phyloP scores from a whole-genome alignment of 331 rosid species.

The Malus hybrid region DNA sequence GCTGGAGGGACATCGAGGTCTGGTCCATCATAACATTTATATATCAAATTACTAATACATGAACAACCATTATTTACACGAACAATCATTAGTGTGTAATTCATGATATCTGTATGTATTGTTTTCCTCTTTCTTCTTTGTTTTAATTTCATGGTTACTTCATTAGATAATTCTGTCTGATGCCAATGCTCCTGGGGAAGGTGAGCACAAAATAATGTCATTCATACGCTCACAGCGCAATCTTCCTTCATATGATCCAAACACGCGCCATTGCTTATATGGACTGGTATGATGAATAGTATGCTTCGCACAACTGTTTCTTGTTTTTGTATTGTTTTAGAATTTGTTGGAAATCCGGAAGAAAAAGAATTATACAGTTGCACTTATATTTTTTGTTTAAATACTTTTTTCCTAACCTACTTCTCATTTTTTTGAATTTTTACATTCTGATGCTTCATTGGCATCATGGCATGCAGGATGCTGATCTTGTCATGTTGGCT shows the following conservation, averaged over 20 bases:
- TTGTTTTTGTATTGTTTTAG: background rate
- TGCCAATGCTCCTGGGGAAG: slow-evolving; percentile 68
- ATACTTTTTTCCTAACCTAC: background rate
- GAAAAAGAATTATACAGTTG: background rate
- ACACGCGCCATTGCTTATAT: slow-evolving; percentile 43
- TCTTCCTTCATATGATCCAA: slow-evolving; percentile 33
- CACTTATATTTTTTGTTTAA: background rate
- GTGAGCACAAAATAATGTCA: slow-evolving; percentile 53
- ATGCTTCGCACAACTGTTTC: background rate
- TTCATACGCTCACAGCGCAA: slow-evolving; percentile 37
- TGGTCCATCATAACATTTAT: background rate
- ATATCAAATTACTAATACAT: background rate
- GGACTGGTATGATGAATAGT: slow-evolving; percentile 33
- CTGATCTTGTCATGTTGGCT: slow-evolving; percentile 54
- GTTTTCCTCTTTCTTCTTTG: background rate
- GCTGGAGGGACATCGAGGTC: slow-evolving; percentile 44
- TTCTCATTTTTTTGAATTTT: background rate
- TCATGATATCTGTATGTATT: background rate
- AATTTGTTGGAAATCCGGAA: background rate
- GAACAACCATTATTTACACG: background rate
- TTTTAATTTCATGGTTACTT: background rate
- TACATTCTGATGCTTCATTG: background rate
- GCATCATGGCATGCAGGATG: slow-evolving; percentile 40
- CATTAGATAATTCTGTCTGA: slow-evolving; percentile 22
- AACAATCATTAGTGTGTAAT: background rate